Evolutionary conservation across 1,139 yeast genomes (phyloP), one percentile per base, ranked within the genome.

Genomic region (Debaryomyces nepalensis): DNA sequence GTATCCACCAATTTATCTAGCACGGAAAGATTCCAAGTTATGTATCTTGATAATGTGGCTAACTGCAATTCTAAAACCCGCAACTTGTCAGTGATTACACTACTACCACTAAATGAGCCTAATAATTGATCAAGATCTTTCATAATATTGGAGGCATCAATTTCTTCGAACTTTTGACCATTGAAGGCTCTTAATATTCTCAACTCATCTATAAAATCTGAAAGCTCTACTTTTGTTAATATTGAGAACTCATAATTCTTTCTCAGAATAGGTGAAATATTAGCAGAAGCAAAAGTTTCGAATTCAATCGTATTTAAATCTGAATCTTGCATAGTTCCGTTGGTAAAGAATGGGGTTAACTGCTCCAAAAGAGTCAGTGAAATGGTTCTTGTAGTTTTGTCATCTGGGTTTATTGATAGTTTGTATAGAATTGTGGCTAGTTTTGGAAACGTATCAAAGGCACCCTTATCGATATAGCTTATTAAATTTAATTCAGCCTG

Each of bases 161-260:
- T 39, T 30, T 11, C 32, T 7, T 20, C 31, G 37, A 24, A 46
- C 15, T 36, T 22, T 11, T 24, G 23, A n/a, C 29, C 24, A 10
- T 36, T 19, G 22, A 24, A 26, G 6, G 49, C 12, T 18, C 46
- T 42, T 27, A 55, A 45, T n/a, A 48, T 11, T 19, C 47, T 49
- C 20, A 57, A 41, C 22, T 51, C 53, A 39, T 53, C 54, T 10
- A 54, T 42, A 29, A 39, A 50, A 4, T 48, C 29, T 31, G 44
- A 49, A n/a, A 57, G 24, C 3, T 49, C 45, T 19, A 42, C 22
- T 5, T 51, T 42, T 33, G 44, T 52, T 18, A 55, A 43, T 48
- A 52, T 48, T 1, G 61, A 53, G 37, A 53, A 48, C 35, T 55
- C 60, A 39, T 44, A 56, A 39, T 54, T 53, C 32, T 48, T 47